Evolutionary conservation across 305 asterid species (phyloP), one percentile per base, ranked within the genome.

Genomic region (Plantago coronopus): DNA sequence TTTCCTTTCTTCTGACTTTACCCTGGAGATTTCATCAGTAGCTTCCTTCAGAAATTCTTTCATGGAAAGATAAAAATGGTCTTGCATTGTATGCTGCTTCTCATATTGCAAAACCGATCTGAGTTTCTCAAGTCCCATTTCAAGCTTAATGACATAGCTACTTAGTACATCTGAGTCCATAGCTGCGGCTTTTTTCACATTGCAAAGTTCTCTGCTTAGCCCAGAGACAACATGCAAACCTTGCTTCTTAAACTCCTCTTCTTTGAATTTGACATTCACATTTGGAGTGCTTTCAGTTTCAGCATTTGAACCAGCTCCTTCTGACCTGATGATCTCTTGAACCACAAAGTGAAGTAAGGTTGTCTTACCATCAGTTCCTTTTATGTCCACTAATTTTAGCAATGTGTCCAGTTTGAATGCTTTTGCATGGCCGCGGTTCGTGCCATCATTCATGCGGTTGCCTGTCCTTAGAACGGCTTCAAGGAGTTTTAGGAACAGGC

Each of bases 291-390:
- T 57, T 49, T 69, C 79, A 14, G 37, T 69, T 17, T 67, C 22
- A 13, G 75, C 65, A 55, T 73, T 75, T 27, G 86, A 74, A 63
- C 62, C 73, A 16, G 76, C 73, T 22, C 84, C 87, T 76, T 85
- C 95, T 20, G 95, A 78, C 74, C 98, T 68, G 72, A 85, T 82
- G 19, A 93, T 87, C 82, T 89, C 99, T 71, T 93, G 95, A 65
- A 93, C 97, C 1, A 93, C 99, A 69, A 93, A 93, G 77, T 93
- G 99, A 45, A 93, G 94, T 69, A 93, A 75, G 9, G 96, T 93
- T 27, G 99, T 93, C 78, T 82, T 85, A 29, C 99, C 99, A 43
- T 93, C 99, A 14, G 95, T 79, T 65, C 96, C 99, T 74, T 93
- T 93, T 54, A 93, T 68, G 31, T 93, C 99, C 53, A 77, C 97